Evolutionary conservation across 2,329 filamentous ascomycete species (phyloP), one percentile per base, ranked within the genome.

Genomic region (Scytalidium sp.): DNA sequence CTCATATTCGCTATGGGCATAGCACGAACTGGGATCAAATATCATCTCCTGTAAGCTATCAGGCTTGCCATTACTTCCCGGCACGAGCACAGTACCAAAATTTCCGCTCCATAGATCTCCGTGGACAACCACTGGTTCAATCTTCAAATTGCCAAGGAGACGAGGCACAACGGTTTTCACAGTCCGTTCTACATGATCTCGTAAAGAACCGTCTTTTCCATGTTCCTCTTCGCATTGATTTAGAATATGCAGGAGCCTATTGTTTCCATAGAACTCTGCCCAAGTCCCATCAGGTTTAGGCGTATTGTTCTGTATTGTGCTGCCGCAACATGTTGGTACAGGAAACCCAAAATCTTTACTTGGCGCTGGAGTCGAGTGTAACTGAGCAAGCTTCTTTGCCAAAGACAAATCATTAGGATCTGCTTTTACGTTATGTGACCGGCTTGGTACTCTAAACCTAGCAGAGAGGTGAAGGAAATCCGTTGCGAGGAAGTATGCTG

Each of bases 31-130:
- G 0, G 91, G 84, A 64, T 97, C 93, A 63, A 84, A 97, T 1
- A 96, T 81, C 1, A 96, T 82, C 56, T 91, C 85, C 57, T 92
- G 88, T 0, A 75, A 70, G 0, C 76, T 75, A 36, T 69, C 54
- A 7, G 57, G 68, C 22, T 63, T 70, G 25, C 64, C 59, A 3
- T 67, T 67, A 21, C 62, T 73, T 0, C 87, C 91, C 3, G 73
- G 68, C 15, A 36, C 32, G 13, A 36, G 11, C 13, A 36, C 32
- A 15, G 17, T n/a, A 10, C 83, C 81, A 45, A 87, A 83, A 67
- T 97, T 97, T 0, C 93, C 93, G 56, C 84, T 88, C 93, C 93
- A 97, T n/a, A 97, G 68, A 70, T 97, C 92, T 1, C 93, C 93
- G 63, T 97, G 93, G 1, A 96, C 75, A 5, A 96, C 80, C 0